Evolutionary conservation across 805 yeast species (phyloP), one percentile per base, ranked within the genome.

Genomic region (Peterozyma xylosa): DNA sequence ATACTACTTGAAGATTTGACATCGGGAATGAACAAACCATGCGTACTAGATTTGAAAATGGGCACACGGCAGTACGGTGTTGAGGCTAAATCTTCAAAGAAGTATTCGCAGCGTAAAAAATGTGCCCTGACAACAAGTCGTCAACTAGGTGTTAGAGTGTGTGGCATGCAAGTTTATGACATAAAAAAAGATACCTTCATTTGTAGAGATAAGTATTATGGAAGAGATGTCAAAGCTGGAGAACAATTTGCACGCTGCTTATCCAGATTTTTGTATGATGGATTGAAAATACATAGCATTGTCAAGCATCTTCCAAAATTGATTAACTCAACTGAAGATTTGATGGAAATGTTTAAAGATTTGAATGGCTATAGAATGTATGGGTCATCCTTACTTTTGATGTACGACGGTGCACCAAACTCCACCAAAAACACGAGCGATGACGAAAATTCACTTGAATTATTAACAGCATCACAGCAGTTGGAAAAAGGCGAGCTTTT

Each of bases 31-130:
- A 68, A 64, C 30, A 76, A 75, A 50, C 97, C 99, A 0, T 90
- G 96, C 58, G 98, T 91, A 0, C 66, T 93, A 41, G 99, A 93
- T 63, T 69, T 93, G 53, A 93, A 93, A 59, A 93, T 93, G 98
- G 99, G 99, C 0, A 91, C 99, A 0, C 73, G 99, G 46, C 99
- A 93, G 63, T 93, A 93, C 56, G 99, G 99, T 9, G 83, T 91
- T n/a, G 96, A 89, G 50, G 97, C 98, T 0, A 71, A 73, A 5
- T 60, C 64, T 11, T 65, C 78, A 40, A 93, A 93, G 62, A 83
- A 80, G 56, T 58, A 66, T 39, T 86, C 96, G 1, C 99, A 93
- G 64, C 66, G 86, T 32, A 70, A 71, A 43, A 93, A 93, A 63
- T 93, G 99, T 62, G 66, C 73, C 3, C 63, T 69, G 45, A 91